Evolutionary conservation across 768 basidiomycete species (phyloP), one percentile per base, ranked within the genome.

Genomic region (Suillus spraguei): DNA sequence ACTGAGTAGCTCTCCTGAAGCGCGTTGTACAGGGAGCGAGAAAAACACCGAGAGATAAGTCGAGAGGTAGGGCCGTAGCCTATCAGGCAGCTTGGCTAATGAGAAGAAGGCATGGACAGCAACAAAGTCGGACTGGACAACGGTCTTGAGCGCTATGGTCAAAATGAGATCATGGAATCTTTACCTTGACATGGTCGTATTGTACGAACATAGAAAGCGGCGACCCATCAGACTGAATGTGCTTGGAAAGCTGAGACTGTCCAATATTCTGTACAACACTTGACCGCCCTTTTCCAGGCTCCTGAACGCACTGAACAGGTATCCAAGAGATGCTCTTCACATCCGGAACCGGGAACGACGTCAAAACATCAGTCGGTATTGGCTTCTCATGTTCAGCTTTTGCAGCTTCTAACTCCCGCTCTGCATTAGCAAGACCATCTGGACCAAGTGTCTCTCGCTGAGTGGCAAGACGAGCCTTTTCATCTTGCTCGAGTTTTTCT

Each of bases 291-390:
- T 72, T 75, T 46, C 87, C 88, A 24, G 77, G 76, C 71, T 94
- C 89, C 73, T 91, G 90, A 42, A 79, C 73, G 35, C 82, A 89
- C 67, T 87, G 80, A 5, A 89, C 87, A 3, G 91, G 88, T 62
- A 99, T 95, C 94, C 96, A 99, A 8, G 90, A 87, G 67, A 99
- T 96, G 63, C 85, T 90, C 72, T 90, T 89, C 44, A 97, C 93
- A 68, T 92, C 86, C 0, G 96, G 97, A 33, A 98, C 87, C n/a
- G 90, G 90, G 82, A 99, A 99, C 16, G 84, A 80, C 2, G 87
- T 90, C 39, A 99, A 76, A 64, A 98, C 82, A 32, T 92, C 87
- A 16, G 80, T 78, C 3, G 97, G 97, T 47, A 98, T 94, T 16
- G 89, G 87, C 64, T 77, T 78, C 63, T 92, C 92, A 71, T 99